Evolutionary conservation across 1,284 basidiomycete genomes (phyloP), one percentile per base, ranked within the genome.

Genomic region (Heterobasidion parviporum): DNA sequence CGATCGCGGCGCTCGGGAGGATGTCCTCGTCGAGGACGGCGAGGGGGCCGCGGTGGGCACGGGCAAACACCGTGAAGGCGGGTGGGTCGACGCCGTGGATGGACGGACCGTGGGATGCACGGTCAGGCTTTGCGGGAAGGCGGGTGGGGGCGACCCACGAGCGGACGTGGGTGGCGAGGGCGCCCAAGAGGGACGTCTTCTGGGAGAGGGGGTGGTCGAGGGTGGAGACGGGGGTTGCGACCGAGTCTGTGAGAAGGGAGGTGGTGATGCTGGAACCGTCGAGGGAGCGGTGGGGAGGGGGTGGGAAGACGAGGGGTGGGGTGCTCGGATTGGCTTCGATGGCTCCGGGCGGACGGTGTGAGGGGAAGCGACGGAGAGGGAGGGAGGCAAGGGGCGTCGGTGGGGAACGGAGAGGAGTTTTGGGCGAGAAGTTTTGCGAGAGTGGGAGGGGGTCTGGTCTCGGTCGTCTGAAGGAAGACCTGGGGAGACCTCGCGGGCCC

Each of bases 331-430:
- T 26, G 69, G 68, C 6, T 61, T 64, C 8, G 67, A 66, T 53
- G 68, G 65, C 55, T 59, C 60, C 6, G 72, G 66, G 63, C 60
- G 65, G 15, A 65, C 64, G 5, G 72, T 64, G 10, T 58, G 66
- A 8, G 62, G 57, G 26, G 61, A 54, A 33, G 65, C 54, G 54
- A 60, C 65, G 44, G 75, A 73, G 63, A 77, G 73, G 66, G 70
- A 76, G 56, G 82, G 74, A 12, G 77, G 71, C 5, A 78, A 76
- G 6, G 75, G 73, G 32, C 73, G 68, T 15, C 72, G 71, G 32
- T 70, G 34, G 14, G 41, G 71, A 56, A 70, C 68, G 43, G 67
- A 64, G 47, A 80, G 64, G 47, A 81, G 72, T 58, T 73, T 71
- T 14, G 79, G 70, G 16, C 69, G 69, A 43, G 62, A 62, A 12